Evolutionary conservation across 371 early-diverging fungal species (phyloP).

Genomic region (Smittium culicis): DNA sequence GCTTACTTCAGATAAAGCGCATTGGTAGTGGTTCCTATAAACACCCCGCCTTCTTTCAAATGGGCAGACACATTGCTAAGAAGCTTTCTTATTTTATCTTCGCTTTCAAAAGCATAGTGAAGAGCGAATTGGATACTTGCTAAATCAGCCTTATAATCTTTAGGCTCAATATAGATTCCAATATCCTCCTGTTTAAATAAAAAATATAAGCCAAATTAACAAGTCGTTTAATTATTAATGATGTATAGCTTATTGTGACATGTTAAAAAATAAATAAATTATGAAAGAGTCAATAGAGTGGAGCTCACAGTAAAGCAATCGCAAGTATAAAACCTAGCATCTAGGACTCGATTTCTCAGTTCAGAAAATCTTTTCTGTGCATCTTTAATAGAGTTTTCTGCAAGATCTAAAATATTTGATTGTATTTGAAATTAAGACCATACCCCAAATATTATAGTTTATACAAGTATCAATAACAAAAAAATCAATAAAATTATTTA

Average conservation of each 20-base stretch:
- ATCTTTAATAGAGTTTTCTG: constrained; percentile 80
- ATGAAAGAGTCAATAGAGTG: not conserved
- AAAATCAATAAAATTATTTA: no score
- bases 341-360: constrained; percentile 13
- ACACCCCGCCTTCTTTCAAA: constrained; percentile 68
- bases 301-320: constrained; percentile 28
- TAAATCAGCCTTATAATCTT: constrained; percentile 54
- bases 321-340: constrained; percentile 24
- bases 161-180: constrained; percentile 39
- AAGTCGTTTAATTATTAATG: not conserved
- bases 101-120: constrained; percentile 93
- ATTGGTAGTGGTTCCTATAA: constrained; percentile 92
- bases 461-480: no score
- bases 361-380: constrained; percentile 56
- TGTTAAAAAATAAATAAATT: no score
- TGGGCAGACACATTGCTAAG: constrained; percentile 66
- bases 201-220: not conserved
- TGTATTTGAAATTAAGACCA: no score
- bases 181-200: constrained; percentile 20
- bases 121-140: constrained; percentile 94
- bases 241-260: not conserved
- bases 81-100: constrained; percentile 61
- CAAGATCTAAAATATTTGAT: no score
- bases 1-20: constrained; percentile 77
- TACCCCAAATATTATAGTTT: no score